Percentiles rank a stretch among this genome's conserved stretches.
phyloP scores from a whole-genome alignment of 495 filamentous ascomycete species.

The Penicillium paxilli region DNA sequence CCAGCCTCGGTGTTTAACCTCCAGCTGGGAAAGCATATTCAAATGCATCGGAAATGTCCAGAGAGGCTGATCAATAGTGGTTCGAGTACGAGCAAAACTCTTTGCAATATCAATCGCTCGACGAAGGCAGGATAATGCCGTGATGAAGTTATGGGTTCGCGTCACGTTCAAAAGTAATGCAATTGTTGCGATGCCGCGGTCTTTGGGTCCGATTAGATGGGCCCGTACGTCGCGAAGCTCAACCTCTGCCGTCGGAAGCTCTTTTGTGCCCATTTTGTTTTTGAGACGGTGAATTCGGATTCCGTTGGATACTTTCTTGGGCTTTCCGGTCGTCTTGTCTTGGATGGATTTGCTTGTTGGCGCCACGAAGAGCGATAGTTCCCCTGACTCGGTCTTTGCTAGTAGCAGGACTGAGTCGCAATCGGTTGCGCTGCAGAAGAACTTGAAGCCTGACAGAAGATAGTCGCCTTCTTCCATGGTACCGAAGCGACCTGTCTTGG shows the following conservation, averaged over 20 bases:
- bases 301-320: slow-evolving; percentile 52
- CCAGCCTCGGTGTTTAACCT: slow-evolving; percentile 52
- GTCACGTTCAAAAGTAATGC: slow-evolving; percentile 65
- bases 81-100: slow-evolving; percentile 52
- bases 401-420: slow-evolving; percentile 65
- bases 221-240: slow-evolving; percentile 61
- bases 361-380: slow-evolving; percentile 63
- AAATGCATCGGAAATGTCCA: slow-evolving; percentile 58
- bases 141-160: slow-evolving; percentile 59
- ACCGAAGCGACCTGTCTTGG: slow-evolving; percentile 8
- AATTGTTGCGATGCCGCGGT: slow-evolving; percentile 62
- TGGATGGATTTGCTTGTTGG: slow-evolving; percentile 51
- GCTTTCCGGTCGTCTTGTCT: slow-evolving; percentile 5
- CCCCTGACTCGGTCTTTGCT: slow-evolving; percentile 53
- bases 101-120: slow-evolving; percentile 60
- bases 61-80: slow-evolving; percentile 48
- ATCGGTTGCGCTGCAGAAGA: slow-evolving; percentile 73
- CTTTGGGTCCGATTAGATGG: slow-evolving; percentile 61
- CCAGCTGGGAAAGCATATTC: slow-evolving; percentile 53
- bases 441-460: slow-evolving; percentile 66
- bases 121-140: slow-evolving; percentile 54
- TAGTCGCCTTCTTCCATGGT: slow-evolving; percentile 28
- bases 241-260: slow-evolving; percentile 70
- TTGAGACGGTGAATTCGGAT: slow-evolving; percentile 68
- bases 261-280: slow-evolving; percentile 67